phyloP scores from a whole-genome alignment of 2,329 filamentous ascomycete genomes.

The Chaetomiaceae sp. region DNA sequence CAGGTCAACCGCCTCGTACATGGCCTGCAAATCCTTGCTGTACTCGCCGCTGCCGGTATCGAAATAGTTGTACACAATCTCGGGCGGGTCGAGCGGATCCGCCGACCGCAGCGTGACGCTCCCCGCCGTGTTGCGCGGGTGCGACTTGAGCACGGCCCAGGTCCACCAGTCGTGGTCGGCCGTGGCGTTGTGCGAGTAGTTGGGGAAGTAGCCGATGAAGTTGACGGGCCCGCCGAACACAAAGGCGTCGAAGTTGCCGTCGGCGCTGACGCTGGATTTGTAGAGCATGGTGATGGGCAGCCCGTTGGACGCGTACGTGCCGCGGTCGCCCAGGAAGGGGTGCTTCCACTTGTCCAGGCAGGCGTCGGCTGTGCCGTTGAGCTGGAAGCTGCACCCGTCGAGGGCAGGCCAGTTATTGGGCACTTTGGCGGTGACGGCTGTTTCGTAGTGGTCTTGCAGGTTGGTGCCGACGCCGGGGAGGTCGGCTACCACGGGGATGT shows the following conservation, averaged over 20 bases:
- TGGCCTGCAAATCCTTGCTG: conserved; percentile 46
- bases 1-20: conserved; percentile 52
- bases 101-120: conserved; percentile 56
- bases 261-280: conserved; percentile 22
- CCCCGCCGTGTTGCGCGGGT: conserved; percentile 59
- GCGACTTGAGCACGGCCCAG: conserved; percentile 54
- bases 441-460: conserved; percentile 44
- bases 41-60: conserved; percentile 45
- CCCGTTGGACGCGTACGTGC: conserved; percentile 29
- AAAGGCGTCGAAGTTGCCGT: conserved; percentile 35
- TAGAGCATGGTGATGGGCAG: conserved; percentile 28
- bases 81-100: conserved; percentile 60
- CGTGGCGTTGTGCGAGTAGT: conserved; percentile 31
- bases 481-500: conserved; percentile 44
- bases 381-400: conserved; percentile 25
- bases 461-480: conserved; percentile 50
- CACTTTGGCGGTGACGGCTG: conserved; percentile 28
- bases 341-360: conserved; percentile 31
- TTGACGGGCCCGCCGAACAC: conserved; percentile 37
- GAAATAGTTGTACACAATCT: conserved; percentile 61
- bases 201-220: conserved; percentile 39
- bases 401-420: conserved; percentile 16
- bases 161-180: conserved; percentile 38
- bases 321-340: conserved; percentile 39
- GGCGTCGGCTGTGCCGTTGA: conserved; percentile 28